Percentiles rank a stretch among this genome's conserved stretches.
Conservation (phyloP, 179 eudicot species). For the Vitellaria paradoxa region DNA sequence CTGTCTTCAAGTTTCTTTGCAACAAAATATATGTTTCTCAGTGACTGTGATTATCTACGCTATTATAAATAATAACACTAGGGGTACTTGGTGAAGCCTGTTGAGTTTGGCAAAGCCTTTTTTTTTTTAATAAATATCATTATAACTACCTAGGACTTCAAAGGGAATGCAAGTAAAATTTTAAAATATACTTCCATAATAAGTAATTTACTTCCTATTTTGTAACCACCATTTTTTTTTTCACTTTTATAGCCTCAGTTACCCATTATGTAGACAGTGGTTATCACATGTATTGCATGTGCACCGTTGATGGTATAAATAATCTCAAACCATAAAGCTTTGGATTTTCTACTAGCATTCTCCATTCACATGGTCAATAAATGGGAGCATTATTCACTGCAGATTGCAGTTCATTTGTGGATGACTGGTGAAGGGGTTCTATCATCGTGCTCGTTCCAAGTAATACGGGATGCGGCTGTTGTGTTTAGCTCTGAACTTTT, state of each 20-base stretch:
- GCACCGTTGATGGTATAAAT: background rate
- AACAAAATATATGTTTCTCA: background rate
- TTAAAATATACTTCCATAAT: too few relatives aligned
- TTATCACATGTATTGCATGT: too few relatives aligned
- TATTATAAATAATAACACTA: too few relatives aligned
- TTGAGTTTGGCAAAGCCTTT: too few relatives aligned
- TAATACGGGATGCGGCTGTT: constrained; percentile 63
- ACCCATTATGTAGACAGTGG: too few relatives aligned
- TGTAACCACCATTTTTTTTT: too few relatives aligned
- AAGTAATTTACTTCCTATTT: too few relatives aligned
- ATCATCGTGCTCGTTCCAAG: constrained; percentile 59
- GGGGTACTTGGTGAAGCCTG: too few relatives aligned
- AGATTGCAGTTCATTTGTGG: constrained; percentile 86
- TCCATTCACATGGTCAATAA: background rate
- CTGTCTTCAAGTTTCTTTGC: background rate
- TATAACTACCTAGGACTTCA: too few relatives aligned
- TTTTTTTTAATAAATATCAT: too few relatives aligned
- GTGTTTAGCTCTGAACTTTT: constrained; percentile 48
- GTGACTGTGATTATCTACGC: background rate
- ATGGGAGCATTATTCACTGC: constrained; percentile 26
- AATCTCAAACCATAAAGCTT: background rate
- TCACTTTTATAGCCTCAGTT: too few relatives aligned
- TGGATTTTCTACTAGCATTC: background rate
- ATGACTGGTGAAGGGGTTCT: constrained; percentile 65
- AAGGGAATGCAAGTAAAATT: too few relatives aligned